Conservation (phyloP, 306 rosid genomes). For the Delonix regia region DNA sequence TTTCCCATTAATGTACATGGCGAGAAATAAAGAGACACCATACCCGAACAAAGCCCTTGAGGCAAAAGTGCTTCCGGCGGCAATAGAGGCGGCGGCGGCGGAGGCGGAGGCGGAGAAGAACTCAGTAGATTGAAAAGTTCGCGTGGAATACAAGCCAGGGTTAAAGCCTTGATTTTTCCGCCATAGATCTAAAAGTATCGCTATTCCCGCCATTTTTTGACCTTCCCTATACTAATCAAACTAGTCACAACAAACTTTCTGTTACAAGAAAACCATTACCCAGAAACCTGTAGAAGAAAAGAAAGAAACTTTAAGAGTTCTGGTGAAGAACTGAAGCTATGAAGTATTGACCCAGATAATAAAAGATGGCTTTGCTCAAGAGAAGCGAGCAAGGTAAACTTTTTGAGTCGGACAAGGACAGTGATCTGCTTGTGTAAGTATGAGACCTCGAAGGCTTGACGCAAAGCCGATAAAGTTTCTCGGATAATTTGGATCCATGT, state of each 20-base stretch:
- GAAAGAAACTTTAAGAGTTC: not conserved
- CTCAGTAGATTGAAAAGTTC: slow-evolving; percentile 59
- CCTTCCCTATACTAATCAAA: slow-evolving; percentile 24
- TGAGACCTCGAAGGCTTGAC: too few relatives aligned
- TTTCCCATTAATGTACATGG: not conserved
- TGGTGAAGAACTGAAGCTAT: not conserved
- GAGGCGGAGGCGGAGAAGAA: slow-evolving; percentile 65
- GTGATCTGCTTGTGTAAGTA: too few relatives aligned
- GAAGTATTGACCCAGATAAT: too few relatives aligned
- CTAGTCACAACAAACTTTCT: not conserved
- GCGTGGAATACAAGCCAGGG: slow-evolving; percentile 34
- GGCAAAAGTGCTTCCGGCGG: slow-evolving; percentile 60
- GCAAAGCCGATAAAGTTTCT: too few relatives aligned
- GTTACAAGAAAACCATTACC: not conserved
- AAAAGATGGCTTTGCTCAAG: too few relatives aligned
- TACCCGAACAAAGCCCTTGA: slow-evolving; percentile 70
- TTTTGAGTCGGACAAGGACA: too few relatives aligned
- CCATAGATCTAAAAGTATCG: slow-evolving; percentile 73
- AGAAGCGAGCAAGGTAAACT: too few relatives aligned
- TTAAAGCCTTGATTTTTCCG: slow-evolving; percentile 56
- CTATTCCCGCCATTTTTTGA: slow-evolving; percentile 74
- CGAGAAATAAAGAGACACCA: not conserved
- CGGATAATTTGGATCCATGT: too few relatives aligned
- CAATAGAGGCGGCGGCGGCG: slow-evolving; percentile 62
- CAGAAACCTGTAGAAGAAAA: slow-evolving; percentile 4